Evolutionary conservation across 2,329 filamentous ascomycete species (phyloP).

Genomic region (Venturia pyrina): DNA sequence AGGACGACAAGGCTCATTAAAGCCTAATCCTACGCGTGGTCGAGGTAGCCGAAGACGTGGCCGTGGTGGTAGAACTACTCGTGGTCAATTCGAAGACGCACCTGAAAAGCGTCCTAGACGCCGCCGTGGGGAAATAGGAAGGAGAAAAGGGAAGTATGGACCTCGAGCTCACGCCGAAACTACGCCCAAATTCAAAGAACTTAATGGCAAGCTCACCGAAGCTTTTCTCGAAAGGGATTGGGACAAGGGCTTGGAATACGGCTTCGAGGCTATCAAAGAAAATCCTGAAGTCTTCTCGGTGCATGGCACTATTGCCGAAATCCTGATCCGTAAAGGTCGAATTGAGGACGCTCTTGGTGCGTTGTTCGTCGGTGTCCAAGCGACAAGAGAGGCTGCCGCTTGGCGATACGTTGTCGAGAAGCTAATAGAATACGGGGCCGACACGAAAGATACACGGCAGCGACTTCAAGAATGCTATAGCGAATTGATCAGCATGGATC

Average conservation of each 20-base stretch:
- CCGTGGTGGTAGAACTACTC: slow-evolving; percentile 10
- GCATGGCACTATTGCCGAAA: slow-evolving; percentile 50
- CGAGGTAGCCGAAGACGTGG: neutral
- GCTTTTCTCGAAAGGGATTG: slow-evolving; percentile 56
- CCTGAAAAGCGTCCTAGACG: neutral
- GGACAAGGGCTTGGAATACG: slow-evolving; percentile 45
- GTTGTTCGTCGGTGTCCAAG: slow-evolving; percentile 48
- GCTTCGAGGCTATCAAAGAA: slow-evolving; percentile 40
- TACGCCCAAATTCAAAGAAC: slow-evolving; percentile 59
- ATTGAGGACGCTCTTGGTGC: slow-evolving; percentile 46
- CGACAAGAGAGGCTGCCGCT: slow-evolving; percentile 43
- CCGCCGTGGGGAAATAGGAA: slow-evolving; percentile 13
- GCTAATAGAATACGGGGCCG: slow-evolving; percentile 33
- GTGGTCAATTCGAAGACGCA: neutral
- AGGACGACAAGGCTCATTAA: neutral
- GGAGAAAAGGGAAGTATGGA: slow-evolving; percentile 22
- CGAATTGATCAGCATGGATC: slow-evolving; percentile 43
- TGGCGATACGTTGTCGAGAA: slow-evolving; percentile 49
- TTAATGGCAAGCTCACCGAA: slow-evolving; percentile 56
- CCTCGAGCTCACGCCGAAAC: slow-evolving; percentile 53
- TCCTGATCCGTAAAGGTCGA: slow-evolving; percentile 46
- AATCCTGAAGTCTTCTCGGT: slow-evolving; percentile 55
- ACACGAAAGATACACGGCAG: slow-evolving; percentile 34
- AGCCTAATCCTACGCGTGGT: slow-evolving; percentile 1
- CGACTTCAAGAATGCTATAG: slow-evolving; percentile 41